Percentiles rank a stretch among this genome's conserved stretches.
Evolutionary conservation across 2,329 filamentous ascomycete genomes (phyloP).

Genomic region (Fusarium hainanense): DNA sequence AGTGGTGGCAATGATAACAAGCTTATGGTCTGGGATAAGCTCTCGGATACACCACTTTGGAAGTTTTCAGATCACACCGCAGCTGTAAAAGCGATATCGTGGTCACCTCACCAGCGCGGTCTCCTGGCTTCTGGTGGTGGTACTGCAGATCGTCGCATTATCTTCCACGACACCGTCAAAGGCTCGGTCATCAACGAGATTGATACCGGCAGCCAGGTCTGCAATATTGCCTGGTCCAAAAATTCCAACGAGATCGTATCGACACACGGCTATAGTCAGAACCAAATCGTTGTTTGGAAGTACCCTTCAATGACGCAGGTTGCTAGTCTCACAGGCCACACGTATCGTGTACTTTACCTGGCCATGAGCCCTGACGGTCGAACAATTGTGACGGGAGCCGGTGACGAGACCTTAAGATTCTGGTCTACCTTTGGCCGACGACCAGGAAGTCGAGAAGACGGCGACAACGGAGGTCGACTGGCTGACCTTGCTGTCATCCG

Average conservation of each 20-base stretch:
- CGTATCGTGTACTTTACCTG: conserved; percentile 93
- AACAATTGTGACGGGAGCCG: conserved; percentile 93
- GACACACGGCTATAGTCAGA: conserved; percentile 96
- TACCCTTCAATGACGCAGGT: conserved; percentile 99
- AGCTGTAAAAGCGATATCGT: conserved; percentile 96
- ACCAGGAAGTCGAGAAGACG: conserved; percentile 76
- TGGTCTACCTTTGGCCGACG: conserved; percentile 96
- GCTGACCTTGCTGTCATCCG: conserved; percentile 88
- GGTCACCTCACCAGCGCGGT: conserved; percentile 95
- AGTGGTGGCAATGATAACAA: conserved; percentile 99
- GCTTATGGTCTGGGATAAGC: conserved; percentile 97
- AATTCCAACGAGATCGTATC: conserved; percentile 98
- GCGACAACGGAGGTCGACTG: conserved; percentile 70
- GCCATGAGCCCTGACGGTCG: conserved; percentile 97
- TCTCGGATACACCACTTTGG: conserved; percentile 90
- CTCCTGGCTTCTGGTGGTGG: conserved; percentile 95
- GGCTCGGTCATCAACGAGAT: conserved; percentile 85
- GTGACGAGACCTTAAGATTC: conserved; percentile 94
- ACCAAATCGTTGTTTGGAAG: conserved; percentile 99
- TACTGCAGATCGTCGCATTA: conserved; percentile 94
- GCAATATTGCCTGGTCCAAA: conserved; percentile 96
- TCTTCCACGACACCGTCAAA: conserved; percentile 96
- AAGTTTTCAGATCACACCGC: conserved; percentile 96
- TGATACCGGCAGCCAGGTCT: conserved; percentile 98
- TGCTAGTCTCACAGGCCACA: conserved; percentile 93